Evolutionary conservation across 768 basidiomycete genomes (phyloP), one percentile per base, ranked within the genome.

Genomic region (Dentipellis fragilis): DNA sequence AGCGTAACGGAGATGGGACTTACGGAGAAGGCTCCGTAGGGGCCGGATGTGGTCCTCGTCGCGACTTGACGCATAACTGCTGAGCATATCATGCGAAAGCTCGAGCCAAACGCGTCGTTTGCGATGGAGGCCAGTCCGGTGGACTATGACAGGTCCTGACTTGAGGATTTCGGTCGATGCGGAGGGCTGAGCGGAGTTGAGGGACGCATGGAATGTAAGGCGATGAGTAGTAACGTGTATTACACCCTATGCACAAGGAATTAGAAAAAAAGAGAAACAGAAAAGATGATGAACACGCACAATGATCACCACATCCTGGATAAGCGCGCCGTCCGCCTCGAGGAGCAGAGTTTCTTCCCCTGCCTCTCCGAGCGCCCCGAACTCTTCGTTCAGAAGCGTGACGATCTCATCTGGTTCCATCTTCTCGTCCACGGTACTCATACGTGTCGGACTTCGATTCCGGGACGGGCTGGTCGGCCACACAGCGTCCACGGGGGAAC

Each of bases 161-260:
- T 75, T 79, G 48, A 85, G 66, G 16, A 78, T 57, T 39, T 73
- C 67, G 19, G 69, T 59, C 8, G 59, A 55, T 37, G 69, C 56
- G 46, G 67, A 72, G 5, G 73, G 69, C n/a, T 67, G 64, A 22
- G 72, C 71, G 0, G 79, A 71, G 14, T 81, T 73, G 17, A 87
- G 65, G 10, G 81, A 75, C 1, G 84, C 84, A 61, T 85, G 83
- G 64, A 87, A 87, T 0, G 80, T 69, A 17, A 85, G 58, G 4
- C 84, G 76, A 65, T 85, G 83, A 0, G 80, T 83, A 0, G 84
- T 87, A 17, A 85, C 65, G 64, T 85, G 83, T 16, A 84, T 68
- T 35, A 80, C 79, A 7, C 83, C 81, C 74, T 80, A 38, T 48
- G 11, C 39, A 42, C 17, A 16, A 54, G 7, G 9, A 29, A 52